Evolutionary conservation across 1,284 basidiomycete species (phyloP).

Genomic region (Gomphus sp.): DNA sequence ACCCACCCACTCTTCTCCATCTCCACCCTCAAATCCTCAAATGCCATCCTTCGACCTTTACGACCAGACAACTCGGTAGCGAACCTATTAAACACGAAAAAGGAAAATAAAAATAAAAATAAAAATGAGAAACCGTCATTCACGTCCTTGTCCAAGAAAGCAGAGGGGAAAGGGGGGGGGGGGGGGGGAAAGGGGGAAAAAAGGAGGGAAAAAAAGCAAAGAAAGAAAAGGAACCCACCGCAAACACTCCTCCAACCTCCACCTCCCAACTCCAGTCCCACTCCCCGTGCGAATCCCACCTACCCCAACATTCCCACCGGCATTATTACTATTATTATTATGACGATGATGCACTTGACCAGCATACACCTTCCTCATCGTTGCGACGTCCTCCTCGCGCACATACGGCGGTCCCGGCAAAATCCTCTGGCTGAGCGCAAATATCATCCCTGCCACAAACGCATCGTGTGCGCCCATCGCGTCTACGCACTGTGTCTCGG

Average conservation of each 20-base stretch:
- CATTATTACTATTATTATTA: not conserved
- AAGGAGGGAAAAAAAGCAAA: too few species aligned
- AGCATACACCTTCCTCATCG: too few species aligned
- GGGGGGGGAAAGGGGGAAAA: too few species aligned
- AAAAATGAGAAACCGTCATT: too few species aligned
- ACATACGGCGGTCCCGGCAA: conserved; percentile 62
- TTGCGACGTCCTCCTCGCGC: conserved; percentile 20
- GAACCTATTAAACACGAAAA: conserved; percentile 42
- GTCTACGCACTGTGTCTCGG: conserved; percentile 29
- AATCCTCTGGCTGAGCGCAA: conserved; percentile 54
- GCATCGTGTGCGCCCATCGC: conserved; percentile 71
- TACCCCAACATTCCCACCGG: conserved; percentile 26
- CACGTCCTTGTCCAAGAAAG: too few species aligned
- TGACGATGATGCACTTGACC: too few species aligned
- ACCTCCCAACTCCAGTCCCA: conserved; percentile 29
- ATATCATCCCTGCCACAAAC: conserved; percentile 76
- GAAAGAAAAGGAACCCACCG: conserved; percentile 32
- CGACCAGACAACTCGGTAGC: conserved; percentile 69
- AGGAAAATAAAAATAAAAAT: too few species aligned
- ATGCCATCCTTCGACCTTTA: conserved; percentile 48
- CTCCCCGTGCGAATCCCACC: not conserved
- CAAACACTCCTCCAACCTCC: conserved; percentile 70
- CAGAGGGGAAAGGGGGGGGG: too few species aligned
- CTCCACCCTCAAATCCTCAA: conserved; percentile 62
- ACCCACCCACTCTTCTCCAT: conserved; percentile 67